Evolutionary conservation across 169 alveolate species (phyloP).

Genomic region (Plasmodium yoelii): DNA sequence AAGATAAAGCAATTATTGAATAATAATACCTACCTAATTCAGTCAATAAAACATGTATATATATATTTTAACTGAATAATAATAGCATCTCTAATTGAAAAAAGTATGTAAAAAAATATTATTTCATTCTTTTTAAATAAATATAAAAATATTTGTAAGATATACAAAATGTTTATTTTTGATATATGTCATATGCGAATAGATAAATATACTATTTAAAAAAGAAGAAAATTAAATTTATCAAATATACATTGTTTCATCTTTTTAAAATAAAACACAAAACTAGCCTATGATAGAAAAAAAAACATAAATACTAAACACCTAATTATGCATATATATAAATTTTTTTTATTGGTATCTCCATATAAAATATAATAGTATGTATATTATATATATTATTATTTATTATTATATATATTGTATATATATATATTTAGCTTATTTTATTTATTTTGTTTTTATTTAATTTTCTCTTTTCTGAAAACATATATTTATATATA

Average conservation of each 20-base stretch:
- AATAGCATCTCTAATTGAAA: too few relatives aligned
- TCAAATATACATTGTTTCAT: background rate
- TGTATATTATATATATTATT: background rate
- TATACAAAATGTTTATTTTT: background rate
- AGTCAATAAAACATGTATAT: too few relatives aligned
- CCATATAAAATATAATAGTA: slow-evolving; percentile 1
- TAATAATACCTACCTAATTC: too few relatives aligned
- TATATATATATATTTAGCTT: background rate
- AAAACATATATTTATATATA: slow-evolving; percentile 6
- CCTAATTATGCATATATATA: slow-evolving; percentile 1
- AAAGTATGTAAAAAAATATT: too few relatives aligned
- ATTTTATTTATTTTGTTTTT: slow-evolving; percentile 5
- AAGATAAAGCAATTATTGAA: too few relatives aligned
- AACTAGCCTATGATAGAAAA: slow-evolving; percentile 11
- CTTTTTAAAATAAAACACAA: background rate
- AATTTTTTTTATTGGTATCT: background rate
- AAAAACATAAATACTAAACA: slow-evolving; percentile 32
- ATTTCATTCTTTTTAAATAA: too few relatives aligned
- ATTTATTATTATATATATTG: background rate
- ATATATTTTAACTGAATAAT: too few relatives aligned
- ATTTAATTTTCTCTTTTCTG: slow-evolving; percentile 9
- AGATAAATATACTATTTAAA: slow-evolving; percentile 16
- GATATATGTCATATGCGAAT: background rate
- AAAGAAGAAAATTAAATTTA: slow-evolving; percentile 12
- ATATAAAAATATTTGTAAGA: too few relatives aligned